Conservation (phyloP, 108 stramenopile species). For the Cyclotella baltica region DNA sequence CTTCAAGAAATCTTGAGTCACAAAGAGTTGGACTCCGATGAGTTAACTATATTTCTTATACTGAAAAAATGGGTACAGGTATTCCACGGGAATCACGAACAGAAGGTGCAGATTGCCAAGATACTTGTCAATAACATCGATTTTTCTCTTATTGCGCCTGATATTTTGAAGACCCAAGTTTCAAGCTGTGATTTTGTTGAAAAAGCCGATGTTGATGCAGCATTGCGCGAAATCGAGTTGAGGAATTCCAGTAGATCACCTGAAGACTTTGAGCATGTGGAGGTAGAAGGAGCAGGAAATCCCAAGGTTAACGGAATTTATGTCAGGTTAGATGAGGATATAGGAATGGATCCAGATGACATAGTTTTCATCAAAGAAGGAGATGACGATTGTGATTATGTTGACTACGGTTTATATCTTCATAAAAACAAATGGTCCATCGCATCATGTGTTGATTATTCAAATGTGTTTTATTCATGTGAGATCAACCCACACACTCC, state of each 20-base stretch:
- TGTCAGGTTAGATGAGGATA: slow-evolving; percentile 27
- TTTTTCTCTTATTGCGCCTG: slow-evolving; percentile 2
- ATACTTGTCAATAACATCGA: slow-evolving; percentile 8
- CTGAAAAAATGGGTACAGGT: slow-evolving; percentile 4
- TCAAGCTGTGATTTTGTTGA: slow-evolving; percentile 14
- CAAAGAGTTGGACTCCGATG: slow-evolving; percentile 16
- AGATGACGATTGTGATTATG: background rate
- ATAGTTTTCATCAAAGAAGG: slow-evolving; percentile 28
- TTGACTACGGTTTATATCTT: slow-evolving; percentile 18
- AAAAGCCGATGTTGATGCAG: background rate
- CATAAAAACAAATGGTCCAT: slow-evolving; percentile 12
- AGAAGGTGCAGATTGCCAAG: slow-evolving; percentile 3
- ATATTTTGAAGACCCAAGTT: slow-evolving; percentile 6
- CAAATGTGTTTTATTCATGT: slow-evolving; percentile 5
- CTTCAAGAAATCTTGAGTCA: slow-evolving; percentile 12
- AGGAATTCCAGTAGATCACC: slow-evolving; percentile 9
- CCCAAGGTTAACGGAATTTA: slow-evolving; percentile 17
- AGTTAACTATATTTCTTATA: slow-evolving; percentile 21
- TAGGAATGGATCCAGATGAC: slow-evolving; percentile 23
- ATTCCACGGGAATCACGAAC: background rate
- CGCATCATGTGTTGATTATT: slow-evolving; percentile 20
- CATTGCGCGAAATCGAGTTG: slow-evolving; percentile 13
- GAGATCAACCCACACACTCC: background rate
- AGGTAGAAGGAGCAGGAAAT: slow-evolving; percentile 16
- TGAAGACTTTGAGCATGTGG: slow-evolving; percentile 20